Evolutionary conservation across 1,139 yeast genomes (phyloP), one percentile per base, ranked within the genome.

Genomic region (Yamadazyma atlantica): DNA sequence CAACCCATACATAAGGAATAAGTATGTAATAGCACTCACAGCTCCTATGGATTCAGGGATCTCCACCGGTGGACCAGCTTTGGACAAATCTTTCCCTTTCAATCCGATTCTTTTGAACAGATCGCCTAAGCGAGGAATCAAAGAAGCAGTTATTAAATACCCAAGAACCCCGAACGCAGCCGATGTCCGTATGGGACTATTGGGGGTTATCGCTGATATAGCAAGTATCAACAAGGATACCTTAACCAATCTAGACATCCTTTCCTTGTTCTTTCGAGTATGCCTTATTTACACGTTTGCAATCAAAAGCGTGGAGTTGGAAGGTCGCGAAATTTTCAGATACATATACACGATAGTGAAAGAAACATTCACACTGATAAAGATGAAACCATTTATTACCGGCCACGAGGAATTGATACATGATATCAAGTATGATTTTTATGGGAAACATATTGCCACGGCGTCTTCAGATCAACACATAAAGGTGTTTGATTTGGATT

Each of bases 1-100:
- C 58, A 88, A 82, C 44, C 85, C 73, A 54, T 88, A 78, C 89
- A 92, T 84, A 34, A 85, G 62, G 50, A 89, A 80, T 44, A 92
- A 61, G 55, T 89, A 90, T 0, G 90, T 82, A 2, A 85, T 72
- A 0, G 96, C 95, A 6, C 89, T 77, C 0, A 90, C 85, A 1
- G 87, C 82, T 2, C 99, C 99, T 73, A 90, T 83, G 0, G 95
- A 78, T 60, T 92, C 99, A 1, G 98, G 94, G 11, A 90, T 73
- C 34, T 58, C 64, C 10, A 39, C 40, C 3, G 29, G 36, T 0
- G 95, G 94, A 17, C 69, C 75, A 9, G 64, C 63, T 57, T 92
- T 92, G 36, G 89, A 81, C 57, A 88, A 53, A 55, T 92, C 99
- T 46, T 74, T 79, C 6, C 99, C 99, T 45, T 69, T 78, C 17